Base-by-base conservation (phyloP, 495 filamentous ascomycete species). In the Recurvomyces mirabilis region DNA sequence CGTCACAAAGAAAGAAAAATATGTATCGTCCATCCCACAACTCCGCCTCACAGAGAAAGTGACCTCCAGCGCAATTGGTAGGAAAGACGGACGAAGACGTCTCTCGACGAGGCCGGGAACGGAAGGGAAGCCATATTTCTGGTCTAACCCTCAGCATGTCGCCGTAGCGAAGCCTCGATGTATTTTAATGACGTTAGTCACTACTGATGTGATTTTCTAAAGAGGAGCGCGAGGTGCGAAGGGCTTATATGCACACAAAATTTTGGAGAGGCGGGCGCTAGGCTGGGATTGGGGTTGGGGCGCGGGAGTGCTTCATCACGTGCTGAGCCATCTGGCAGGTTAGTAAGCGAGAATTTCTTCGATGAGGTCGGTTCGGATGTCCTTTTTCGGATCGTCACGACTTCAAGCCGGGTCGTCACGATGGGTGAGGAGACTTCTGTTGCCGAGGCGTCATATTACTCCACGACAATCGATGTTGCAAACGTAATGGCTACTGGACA, bases 81-180 rank as follows among this genome's bases (percentile, higher is more conserved):
- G 33, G 46, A 54, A 43, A 47, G 51, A 46, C 39, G 46, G 25
- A 41, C 34, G 39, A 19, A 26, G 15, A 17, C 21, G 11, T 51
- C 33, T n/a, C 23, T 56, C 49, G 41, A 56, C 49, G 46, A 46
- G 46, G 53, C 49, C 53, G 53, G 53, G 53, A 56, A 56, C 53
- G 53, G 53, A 49, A 35, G 40, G 38, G 38, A 33, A 43, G 33
- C 38, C 31, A 43, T 38, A 23, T 21, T 9, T 28, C 15, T 26
- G 31, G 50, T n/a, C 29, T 43, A 44, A 39, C 45, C 33, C 43
- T 48, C 40, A 50, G 47, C 40, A 39, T 14, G 47, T 38, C 32
- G 47, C 40, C 30, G 24, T 50, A 38, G 40, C 41, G 33, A 50
- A 50, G 40, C 47, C 34, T 23, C 34, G 47, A 50, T 10, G n/a